Base-by-base conservation (phyloP, 169 alveolate species). In the Hammondia hammondi region DNA sequence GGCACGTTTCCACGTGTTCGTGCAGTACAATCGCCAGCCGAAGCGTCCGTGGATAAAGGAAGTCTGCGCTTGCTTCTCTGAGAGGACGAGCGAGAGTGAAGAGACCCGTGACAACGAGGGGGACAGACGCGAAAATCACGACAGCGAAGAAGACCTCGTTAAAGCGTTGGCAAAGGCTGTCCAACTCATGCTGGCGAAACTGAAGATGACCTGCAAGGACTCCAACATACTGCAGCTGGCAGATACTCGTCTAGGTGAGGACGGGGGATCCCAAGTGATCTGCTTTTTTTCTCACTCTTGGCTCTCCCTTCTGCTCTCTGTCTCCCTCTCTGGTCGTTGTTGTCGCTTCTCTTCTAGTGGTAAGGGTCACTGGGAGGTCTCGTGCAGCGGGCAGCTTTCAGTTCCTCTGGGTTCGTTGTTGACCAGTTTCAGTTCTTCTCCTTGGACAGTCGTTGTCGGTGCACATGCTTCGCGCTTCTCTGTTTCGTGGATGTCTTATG, bases 211-310 rank as follows among this genome's bases (percentile, higher is more conserved):
- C 12, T 88, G 93, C 93, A 88, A 88, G 10, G 85, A 67, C 39
- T 61, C 43, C 24, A 88, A 88, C 67, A 61, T 88, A 57, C 85
- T 88, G 48, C 77, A 61, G 37, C 35, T 72, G 43, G 37, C 93
- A 43, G 93, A 67, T 29, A 88, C 93, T 7, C 35, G 32, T 27
- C 85, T 88, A 3, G 93, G 93, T 88, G 45, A 57, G 85, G 52
- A 48, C 73, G 29, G 37, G 21, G 32, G 17, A 52, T 35, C 5
- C 43, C 21, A 6, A 24, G 12, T 35, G 39, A 6, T 35, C 27
- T 82, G 2, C 21, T 10, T 32, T 9, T 6, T 82, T 82, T 24
- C 37, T 39, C 24, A 14, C 17, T 24, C n/a, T 37, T 0, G 61
- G 21, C 37, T 82, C 48, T 10, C 27, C 21, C 0, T 35, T 24